A percentile compares a stretch with the other conserved stretches of the same genome.
Conservation (phyloP, 495 filamentous ascomycete species). For the Hypoxylon lenormandii region DNA sequence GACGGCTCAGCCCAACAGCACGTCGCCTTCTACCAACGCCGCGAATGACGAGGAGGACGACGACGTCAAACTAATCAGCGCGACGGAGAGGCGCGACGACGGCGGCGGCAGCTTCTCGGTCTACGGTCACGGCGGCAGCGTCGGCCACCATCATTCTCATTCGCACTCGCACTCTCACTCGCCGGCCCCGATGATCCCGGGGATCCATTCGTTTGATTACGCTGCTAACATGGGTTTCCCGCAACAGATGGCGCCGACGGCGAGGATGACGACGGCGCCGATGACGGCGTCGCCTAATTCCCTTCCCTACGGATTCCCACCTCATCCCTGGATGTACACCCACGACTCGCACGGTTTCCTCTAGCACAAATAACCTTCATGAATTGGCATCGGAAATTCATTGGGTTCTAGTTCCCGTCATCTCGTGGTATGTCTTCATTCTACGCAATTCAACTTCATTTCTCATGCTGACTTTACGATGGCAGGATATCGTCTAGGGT, state of each 20-base stretch:
- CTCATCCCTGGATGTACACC: conserved; percentile 43
- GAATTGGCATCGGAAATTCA: neutral
- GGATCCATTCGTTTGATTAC: conserved; percentile 47
- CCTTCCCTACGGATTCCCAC: conserved; percentile 41
- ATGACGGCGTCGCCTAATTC: conserved; percentile 32
- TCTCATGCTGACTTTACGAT: neutral
- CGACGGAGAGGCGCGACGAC: conserved; percentile 45
- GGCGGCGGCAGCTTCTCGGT: conserved; percentile 10
- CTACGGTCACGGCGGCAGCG: conserved; percentile 17
- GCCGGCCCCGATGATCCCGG: conserved; percentile 42
- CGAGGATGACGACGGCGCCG: conserved; percentile 12
- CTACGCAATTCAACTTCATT: neutral
- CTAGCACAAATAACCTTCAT: conserved; percentile 30
- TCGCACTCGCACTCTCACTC: conserved; percentile 42
- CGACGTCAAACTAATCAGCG: conserved; percentile 46
- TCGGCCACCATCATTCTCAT: conserved; percentile 38
- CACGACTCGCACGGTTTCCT: conserved; percentile 43
- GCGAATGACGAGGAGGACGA: conserved; percentile 43
- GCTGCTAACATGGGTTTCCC: conserved; percentile 49
- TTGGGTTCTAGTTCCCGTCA: neutral
- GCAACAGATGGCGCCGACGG: conserved; percentile 33
- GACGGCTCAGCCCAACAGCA: conserved; percentile 23
- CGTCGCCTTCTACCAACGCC: conserved; percentile 31
- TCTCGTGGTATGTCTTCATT: conserved; percentile 36
- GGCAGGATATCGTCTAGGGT: conserved; percentile 2